Evolutionary conservation across 441 rosid genomes (phyloP).

Genomic region (Monsonia emarginata): DNA sequence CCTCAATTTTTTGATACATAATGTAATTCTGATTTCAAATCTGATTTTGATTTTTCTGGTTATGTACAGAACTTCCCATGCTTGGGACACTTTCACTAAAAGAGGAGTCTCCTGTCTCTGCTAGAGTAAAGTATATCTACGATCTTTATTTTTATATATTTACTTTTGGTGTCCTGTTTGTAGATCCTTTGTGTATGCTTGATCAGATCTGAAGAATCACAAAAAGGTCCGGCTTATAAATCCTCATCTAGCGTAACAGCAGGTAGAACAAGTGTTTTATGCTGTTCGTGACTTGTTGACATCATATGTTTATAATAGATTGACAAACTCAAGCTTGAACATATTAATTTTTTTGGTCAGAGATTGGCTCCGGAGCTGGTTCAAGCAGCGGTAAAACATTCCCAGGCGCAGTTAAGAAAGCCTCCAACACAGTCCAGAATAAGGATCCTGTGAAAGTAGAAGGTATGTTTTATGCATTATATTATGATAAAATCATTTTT

Average conservation of each 20-base stretch:
- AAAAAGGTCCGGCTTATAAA: constrained; percentile 38
- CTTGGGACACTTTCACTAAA: constrained; percentile 12
- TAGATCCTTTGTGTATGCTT: constrained; percentile 19
- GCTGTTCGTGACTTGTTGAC: constrained; percentile 8
- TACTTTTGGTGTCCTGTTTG: neutral
- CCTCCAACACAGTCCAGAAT: constrained; percentile 31
- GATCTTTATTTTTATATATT: neutral
- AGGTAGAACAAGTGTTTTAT: constrained; percentile 26
- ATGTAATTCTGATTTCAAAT: neutral
- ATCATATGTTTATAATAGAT: neutral
- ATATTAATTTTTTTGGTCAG: constrained; percentile 16
- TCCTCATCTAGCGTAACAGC: constrained; percentile 34
- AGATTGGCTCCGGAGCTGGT: constrained; percentile 23
- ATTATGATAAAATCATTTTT: neutral
- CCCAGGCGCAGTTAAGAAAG: constrained; percentile 37
- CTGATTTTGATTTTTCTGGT: neutral
- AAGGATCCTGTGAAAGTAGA: constrained; percentile 54
- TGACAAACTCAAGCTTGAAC: constrained; percentile 6
- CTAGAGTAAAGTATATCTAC: constrained; percentile 17
- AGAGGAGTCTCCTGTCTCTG: constrained; percentile 16
- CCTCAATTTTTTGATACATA: neutral
- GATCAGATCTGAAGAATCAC: constrained; percentile 36
- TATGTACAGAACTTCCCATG: constrained; percentile 16
- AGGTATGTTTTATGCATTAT: constrained; percentile 36
- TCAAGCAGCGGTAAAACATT: constrained; percentile 26